Evolutionary conservation across 192 early-diverging fungal species (phyloP).

Genomic region (Coemansia sp.): DNA sequence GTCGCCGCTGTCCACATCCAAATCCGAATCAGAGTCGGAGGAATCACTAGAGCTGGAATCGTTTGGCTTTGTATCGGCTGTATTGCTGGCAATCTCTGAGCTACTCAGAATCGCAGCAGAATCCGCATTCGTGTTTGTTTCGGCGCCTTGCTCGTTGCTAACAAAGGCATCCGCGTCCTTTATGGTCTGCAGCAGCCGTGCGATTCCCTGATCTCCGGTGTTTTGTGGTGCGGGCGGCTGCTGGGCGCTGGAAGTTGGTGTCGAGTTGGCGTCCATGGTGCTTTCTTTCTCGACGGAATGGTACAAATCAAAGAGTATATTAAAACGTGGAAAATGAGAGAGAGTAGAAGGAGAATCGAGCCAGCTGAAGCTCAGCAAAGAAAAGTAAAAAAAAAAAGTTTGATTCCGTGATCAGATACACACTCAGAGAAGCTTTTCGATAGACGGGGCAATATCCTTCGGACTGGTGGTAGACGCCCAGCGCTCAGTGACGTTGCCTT

Average conservation of each 20-base stretch:
- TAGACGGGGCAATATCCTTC: constrained; percentile 55
- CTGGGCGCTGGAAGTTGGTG: neutral
- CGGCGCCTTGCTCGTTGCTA: neutral
- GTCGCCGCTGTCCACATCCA: constrained; percentile 4
- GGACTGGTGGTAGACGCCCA: constrained; percentile 67
- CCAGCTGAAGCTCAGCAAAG: neutral
- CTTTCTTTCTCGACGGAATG: neutral
- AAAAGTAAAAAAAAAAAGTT: constrained; percentile 5
- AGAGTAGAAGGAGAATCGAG: neutral
- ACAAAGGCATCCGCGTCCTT: constrained; percentile 15
- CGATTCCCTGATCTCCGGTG: neutral
- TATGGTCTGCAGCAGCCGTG: constrained; percentile 16
- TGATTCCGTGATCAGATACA: neutral
- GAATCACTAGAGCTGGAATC: constrained; percentile 5
- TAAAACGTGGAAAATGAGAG: neutral
- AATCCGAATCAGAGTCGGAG: constrained; percentile 11
- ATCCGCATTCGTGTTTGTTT: constrained; percentile 1
- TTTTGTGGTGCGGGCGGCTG: neutral
- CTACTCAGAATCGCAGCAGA: neutral
- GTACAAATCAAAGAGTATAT: neutral
- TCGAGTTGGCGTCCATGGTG: neutral
- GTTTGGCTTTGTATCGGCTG: neutral
- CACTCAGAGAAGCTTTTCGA: constrained; percentile 31
- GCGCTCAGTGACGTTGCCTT: constrained; percentile 65
- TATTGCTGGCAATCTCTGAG: neutral